Base-by-base conservation (phyloP, 2,329 filamentous ascomycete species). In the Amauroascus niger region DNA sequence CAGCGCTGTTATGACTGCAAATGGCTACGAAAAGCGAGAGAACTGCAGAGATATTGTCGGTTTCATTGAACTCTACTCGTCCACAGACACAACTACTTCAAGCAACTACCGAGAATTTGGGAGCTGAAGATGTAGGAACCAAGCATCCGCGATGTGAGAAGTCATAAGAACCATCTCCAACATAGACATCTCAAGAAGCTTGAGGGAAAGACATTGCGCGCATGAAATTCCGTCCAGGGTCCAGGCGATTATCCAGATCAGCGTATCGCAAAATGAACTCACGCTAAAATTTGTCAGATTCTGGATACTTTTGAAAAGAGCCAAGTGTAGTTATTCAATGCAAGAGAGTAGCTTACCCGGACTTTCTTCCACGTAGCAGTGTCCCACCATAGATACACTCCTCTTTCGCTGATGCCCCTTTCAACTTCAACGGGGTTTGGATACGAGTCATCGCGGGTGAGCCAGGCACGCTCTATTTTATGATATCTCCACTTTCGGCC, bases 401-500 rank as follows among this genome's bases (percentile, higher is more conserved):
- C 74, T 53, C 73, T 71, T 59, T 77, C 74, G 45, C 71, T 75
- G 37, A 73, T 68, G 35, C 72, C 71, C 43, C 72, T 67, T 56
- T 74, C 73, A 24, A 76, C 65, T 46, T 74, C 67, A n/a, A 75
- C 71, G 6, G 74, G 74, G 9, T 70, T 72, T 7, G 71, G 70
- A 52, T 71, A 74, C 24, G 67, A 67, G 45, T 74, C 71, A 54
- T 77, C 74, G 49, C 74, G 68, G 26, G 74, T 77, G 52, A 77
- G 64, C 74, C 74, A 77, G 61, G 73, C 74, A 46, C 74, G 69
- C 58, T 76, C 72, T n/a, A 73, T 65, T 65, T 76, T 77, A 62
- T 77, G 74, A 59, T 76, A 77, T 47, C 74, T 67, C 74, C 74
- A 77, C 60, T 77, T 77, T 56, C 74, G 70, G 18, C 71, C 69